These are phyloP conservation scores for Curvularia hawaiiensis DNA, from an alignment of 2,329 filamentous ascomycete species.

Conservation along the genomic window DNA sequence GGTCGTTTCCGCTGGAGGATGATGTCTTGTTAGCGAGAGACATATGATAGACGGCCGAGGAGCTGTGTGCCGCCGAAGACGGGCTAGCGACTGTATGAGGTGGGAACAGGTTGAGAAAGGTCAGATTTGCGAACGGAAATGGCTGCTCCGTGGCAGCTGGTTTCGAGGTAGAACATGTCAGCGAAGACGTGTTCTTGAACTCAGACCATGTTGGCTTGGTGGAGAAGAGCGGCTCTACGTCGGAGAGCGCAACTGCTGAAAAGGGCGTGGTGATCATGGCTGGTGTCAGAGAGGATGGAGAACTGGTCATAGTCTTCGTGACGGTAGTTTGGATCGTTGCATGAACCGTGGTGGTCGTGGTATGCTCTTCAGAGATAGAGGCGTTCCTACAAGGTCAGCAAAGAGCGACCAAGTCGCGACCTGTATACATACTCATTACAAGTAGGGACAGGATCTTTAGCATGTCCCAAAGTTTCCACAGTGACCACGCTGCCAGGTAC, in stretches of 20 bases:
- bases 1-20: conserved; percentile 5
- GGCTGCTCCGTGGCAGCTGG: not conserved
- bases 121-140: not conserved
- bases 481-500: not conserved
- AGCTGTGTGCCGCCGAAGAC: not conserved
- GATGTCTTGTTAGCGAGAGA: conserved; percentile 1
- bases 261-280: conserved; percentile 1
- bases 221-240: not conserved
- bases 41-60: not conserved
- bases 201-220: not conserved
- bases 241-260: conserved; percentile 2
- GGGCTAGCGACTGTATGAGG: conserved; percentile 1
- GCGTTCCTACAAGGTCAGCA: conserved; percentile 2
- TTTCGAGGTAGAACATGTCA: not conserved
- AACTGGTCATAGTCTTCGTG: not conserved
- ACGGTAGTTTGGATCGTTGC: conserved; percentile 17
- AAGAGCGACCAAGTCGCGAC: not conserved
- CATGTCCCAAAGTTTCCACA: not conserved
- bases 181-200: not conserved
- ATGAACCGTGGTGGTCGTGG: conserved; percentile 24
- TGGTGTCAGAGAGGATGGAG: not conserved
- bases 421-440: not conserved
- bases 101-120: not conserved
- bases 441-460: not conserved
- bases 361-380: conserved; percentile 11